A percentile compares a stretch with the other conserved stretches of the same genome.
These are phyloP conservation scores for Calonectria ilicicola DNA, from an alignment of 2,329 filamentous ascomycete species.

Conservation along the genomic window DNA sequence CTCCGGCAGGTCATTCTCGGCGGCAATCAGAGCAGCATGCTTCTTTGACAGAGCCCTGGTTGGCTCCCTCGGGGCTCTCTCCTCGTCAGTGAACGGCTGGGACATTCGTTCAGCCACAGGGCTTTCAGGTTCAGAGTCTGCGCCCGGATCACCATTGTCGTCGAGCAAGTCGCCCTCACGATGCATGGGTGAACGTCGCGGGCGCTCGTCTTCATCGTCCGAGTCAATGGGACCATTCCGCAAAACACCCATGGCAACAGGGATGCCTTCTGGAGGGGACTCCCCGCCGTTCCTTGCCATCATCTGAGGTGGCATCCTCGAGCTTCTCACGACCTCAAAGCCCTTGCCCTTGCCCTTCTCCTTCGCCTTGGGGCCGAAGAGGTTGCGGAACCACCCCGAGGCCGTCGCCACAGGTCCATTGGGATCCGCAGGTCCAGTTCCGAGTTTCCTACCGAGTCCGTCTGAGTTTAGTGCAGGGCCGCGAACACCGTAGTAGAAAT, in stretches of 20 bases:
- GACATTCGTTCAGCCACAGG: constrained; percentile 46
- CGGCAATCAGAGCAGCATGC: constrained; percentile 35
- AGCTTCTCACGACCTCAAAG: constrained; percentile 94
- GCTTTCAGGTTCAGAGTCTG: constrained; percentile 56
- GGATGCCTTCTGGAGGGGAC: constrained; percentile 74
- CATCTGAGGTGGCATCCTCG: constrained; percentile 85
- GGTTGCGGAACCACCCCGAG: constrained; percentile 85
- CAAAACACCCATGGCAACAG: constrained; percentile 71
- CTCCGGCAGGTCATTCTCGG: constrained; percentile 59
- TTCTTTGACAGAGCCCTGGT: constrained; percentile 37
- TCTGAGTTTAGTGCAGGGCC: constrained; percentile 89
- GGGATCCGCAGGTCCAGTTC: constrained; percentile 94
- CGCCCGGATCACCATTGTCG: constrained; percentile 57
- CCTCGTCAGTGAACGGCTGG: constrained; percentile 51
- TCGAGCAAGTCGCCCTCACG: constrained; percentile 55
- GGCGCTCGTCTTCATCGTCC: constrained; percentile 64
- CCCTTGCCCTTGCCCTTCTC: constrained; percentile 97
- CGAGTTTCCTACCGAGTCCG: constrained; percentile 83
- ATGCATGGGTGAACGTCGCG: constrained; percentile 42
- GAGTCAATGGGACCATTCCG: constrained; percentile 73
- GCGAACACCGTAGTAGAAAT: constrained; percentile 95
- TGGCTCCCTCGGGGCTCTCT: constrained; percentile 47
- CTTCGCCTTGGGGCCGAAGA: constrained; percentile 88
- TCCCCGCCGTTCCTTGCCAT: constrained; percentile 68
- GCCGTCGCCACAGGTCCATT: constrained; percentile 92